Conservation (phyloP, 1,139 yeast species). For the Yamadazyma conglobata region DNA sequence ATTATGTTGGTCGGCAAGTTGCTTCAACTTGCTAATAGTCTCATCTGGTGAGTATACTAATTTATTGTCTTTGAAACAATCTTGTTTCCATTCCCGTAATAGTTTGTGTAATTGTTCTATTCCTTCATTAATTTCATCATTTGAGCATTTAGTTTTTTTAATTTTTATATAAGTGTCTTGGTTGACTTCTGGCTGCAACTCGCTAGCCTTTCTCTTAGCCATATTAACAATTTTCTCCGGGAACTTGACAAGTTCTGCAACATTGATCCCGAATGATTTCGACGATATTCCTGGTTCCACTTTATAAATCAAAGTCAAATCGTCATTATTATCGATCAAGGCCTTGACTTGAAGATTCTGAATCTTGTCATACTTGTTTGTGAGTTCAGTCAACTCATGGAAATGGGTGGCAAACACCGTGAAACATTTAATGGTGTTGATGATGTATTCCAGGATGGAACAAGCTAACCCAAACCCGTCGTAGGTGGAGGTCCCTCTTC, state of each 20-base stretch:
- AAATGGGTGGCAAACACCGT: slow-evolving; percentile 95
- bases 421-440: slow-evolving; percentile 67
- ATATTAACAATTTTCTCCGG: slow-evolving; percentile 83
- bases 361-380: slow-evolving; percentile 59
- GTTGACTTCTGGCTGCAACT: slow-evolving; percentile 67
- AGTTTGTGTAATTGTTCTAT: slow-evolving; percentile 51
- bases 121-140: slow-evolving; percentile 56
- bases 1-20: slow-evolving; percentile 25
- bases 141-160: slow-evolving; percentile 51
- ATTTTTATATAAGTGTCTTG: slow-evolving; percentile 36
- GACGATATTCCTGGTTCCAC: slow-evolving; percentile 92
- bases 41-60: slow-evolving; percentile 27
- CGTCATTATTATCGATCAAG: slow-evolving; percentile 65
- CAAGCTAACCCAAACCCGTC: slow-evolving; percentile 98
- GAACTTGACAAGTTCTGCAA: slow-evolving; percentile 91
- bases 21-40: slow-evolving; percentile 37
- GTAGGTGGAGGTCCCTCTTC: slow-evolving; percentile 94
- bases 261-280: slow-evolving; percentile 96
- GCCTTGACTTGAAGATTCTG: slow-evolving; percentile 92
- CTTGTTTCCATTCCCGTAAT: slow-evolving; percentile 57
- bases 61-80: slow-evolving; percentile 41
- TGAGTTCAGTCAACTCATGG: slow-evolving; percentile 84
- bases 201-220: slow-evolving; percentile 93
- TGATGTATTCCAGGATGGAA: slow-evolving; percentile 88
- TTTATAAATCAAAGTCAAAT: slow-evolving; percentile 82